Base-by-base conservation (phyloP, 169 alveolate genomes). In the Cardiosporidium cionae region DNA sequence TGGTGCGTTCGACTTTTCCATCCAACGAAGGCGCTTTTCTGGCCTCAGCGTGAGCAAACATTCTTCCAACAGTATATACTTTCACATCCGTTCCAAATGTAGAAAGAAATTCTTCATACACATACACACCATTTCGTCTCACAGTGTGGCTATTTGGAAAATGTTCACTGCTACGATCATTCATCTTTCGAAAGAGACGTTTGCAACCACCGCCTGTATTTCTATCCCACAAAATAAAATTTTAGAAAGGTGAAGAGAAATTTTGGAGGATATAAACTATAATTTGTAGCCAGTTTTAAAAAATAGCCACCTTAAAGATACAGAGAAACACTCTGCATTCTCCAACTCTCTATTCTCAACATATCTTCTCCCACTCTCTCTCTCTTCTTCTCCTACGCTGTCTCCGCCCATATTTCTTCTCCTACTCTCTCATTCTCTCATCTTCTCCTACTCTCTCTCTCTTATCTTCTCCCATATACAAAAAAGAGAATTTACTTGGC, bases 31-130 rank as follows among this genome's bases (percentile, higher is more conserved):
- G 99, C 70, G 97, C 87, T 78, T 95, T 97, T 65, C 99, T 84
- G 3, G 98, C 98, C 83, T 97, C 99, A 0, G 99, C 99, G 81
- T 97, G 99, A 6, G 98, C 97, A 82, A 92, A 95, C 84, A 94
- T 92, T 25, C 90, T 92, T 0, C 99, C 99, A 23, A 97, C 98
- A 0, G 99, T 93, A 81, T 95, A 95, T 0, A 95, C 98, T 85
- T 97, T 97, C 52, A 97, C 94, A 77, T 97, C 99, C 64, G 97
- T 95, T 22, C 99, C 99, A 80, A 93, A 94, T 0, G 98, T 94
- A 37, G 96, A 91, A 72, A 97, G 81, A 81, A 95, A 96, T 72
- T 92, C 94, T 79, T 92, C 96, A 82, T 96, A 96, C 9, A 95
- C 86, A 81, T 92, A 95, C 27, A 87, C 83, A n/a, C 94, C 96